Conservation (phyloP, 2,329 filamentous ascomycete species). For the Colletotrichum gigasporum region DNA sequence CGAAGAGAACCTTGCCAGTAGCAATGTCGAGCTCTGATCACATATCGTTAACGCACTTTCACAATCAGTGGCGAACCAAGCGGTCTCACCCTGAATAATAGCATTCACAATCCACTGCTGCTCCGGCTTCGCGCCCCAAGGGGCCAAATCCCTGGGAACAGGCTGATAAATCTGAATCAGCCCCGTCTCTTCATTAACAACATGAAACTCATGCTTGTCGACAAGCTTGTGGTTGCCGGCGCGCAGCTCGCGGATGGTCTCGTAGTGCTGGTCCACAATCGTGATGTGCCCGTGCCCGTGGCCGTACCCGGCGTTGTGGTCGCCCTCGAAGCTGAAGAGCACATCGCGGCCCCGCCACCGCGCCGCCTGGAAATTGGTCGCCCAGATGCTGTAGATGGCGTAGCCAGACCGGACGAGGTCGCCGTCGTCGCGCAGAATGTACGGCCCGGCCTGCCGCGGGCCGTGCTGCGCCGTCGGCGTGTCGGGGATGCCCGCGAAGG, state of each 20-base stretch:
- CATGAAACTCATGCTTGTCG: conserved; percentile 65
- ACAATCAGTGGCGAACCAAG: rapidly evolving
- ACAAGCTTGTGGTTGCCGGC: conserved; percentile 60
- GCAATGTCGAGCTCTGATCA: conserved; percentile 58
- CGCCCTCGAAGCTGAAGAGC: conserved; percentile 63
- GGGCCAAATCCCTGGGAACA: conserved; percentile 52
- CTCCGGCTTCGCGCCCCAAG: conserved; percentile 55
- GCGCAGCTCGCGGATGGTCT: conserved; percentile 61
- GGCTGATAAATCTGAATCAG: conserved; percentile 65
- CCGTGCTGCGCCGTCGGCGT: conserved; percentile 47
- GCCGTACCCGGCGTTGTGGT: conserved; percentile 59
- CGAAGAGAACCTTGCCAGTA: conserved; percentile 57
- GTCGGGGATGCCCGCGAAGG: conserved; percentile 47
- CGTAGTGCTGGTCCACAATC: conserved; percentile 63
- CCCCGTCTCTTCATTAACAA: conserved; percentile 61
- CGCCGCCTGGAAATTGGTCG: conserved; percentile 61
- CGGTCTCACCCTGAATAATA: conserved; percentile 57
- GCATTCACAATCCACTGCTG: conserved; percentile 67
- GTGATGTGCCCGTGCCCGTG: conserved; percentile 64
- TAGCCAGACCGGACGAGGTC: conserved; percentile 68
- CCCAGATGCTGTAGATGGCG: conserved; percentile 60
- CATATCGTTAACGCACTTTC: background rate
- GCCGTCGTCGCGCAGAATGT: conserved; percentile 64
- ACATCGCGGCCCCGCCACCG: conserved; percentile 61
- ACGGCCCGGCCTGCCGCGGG: conserved; percentile 61